Percentiles rank a stretch among this genome's conserved stretches.
Conservation (phyloP, 306 rosid genomes). For the Cicer bijugum region DNA sequence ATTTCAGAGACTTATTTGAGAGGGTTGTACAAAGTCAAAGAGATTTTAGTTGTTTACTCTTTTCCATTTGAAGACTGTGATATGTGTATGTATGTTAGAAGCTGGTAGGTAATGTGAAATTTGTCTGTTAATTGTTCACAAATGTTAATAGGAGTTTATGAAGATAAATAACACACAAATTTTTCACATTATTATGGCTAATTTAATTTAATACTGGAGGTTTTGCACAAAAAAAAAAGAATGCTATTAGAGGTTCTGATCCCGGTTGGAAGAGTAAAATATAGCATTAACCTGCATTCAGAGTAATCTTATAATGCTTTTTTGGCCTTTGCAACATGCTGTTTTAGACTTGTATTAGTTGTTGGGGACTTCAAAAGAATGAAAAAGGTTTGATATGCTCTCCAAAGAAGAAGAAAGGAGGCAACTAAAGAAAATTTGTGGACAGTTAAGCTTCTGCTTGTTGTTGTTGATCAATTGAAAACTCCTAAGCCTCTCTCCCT, state of each 20-base stretch:
- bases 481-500: too few species aligned
- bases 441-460: background rate
- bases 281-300: background rate
- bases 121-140: background rate
- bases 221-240: too few species aligned
- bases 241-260: background rate
- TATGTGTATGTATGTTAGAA: too few species aligned
- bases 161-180: background rate
- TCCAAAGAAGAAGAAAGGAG: background rate
- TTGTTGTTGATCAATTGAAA: too few species aligned
- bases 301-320: background rate
- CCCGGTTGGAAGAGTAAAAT: background rate
- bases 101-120: background rate
- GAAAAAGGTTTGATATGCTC: background rate
- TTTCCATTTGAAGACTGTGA: too few species aligned
- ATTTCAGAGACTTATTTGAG: too few species aligned
- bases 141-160: background rate
- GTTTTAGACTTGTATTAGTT: conserved; percentile 22
- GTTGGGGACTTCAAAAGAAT: background rate
- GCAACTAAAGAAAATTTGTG: background rate
- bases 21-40: too few species aligned
- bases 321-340: conserved; percentile 29
- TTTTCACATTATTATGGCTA: too few species aligned
- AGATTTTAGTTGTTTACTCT: too few species aligned
- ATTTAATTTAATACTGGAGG: too few species aligned